These are phyloP conservation scores for Porcisia hertigi DNA, from an alignment of 208 protist species.

Conservation along the genomic window DNA sequence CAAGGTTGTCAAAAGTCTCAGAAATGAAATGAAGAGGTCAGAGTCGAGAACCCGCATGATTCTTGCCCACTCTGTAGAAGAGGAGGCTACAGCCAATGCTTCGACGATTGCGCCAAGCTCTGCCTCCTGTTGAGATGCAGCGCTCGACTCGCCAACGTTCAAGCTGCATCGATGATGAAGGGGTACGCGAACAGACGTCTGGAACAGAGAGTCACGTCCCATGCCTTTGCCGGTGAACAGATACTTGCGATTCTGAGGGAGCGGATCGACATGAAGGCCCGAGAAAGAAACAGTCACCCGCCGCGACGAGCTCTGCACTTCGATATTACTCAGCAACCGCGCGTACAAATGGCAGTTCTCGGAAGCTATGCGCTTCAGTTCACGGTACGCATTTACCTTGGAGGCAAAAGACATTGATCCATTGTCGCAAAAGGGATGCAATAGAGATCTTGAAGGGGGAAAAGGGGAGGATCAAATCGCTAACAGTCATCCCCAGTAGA, in stretches of 20 bases:
- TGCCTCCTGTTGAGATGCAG: constrained; percentile 4
- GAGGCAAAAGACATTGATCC: constrained; percentile 26
- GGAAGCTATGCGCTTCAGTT: constrained; percentile 39
- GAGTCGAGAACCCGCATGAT: constrained; percentile 16
- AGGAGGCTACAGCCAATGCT: constrained; percentile 13
- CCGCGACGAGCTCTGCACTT: constrained; percentile 4
- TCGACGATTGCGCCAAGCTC: constrained; percentile 15
- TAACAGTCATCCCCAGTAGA: not conserved
- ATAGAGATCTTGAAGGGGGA: not conserved
- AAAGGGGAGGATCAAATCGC: not conserved
- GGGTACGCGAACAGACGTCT: constrained; percentile 34
- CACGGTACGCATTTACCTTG: constrained; percentile 38
- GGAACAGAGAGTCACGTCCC: constrained; percentile 14
- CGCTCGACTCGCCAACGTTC: constrained; percentile 9
- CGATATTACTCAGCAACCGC: constrained; percentile 36
- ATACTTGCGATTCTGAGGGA: not conserved
- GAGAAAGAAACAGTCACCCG: not conserved
- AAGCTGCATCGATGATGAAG: constrained; percentile 30
- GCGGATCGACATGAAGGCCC: not conserved
- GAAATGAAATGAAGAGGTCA: constrained; percentile 13
- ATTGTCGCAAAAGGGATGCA: not conserved
- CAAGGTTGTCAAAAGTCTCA: not conserved
- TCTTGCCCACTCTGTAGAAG: not conserved
- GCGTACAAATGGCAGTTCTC: constrained; percentile 46
- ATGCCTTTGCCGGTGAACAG: not conserved